Conservation (phyloP, 805 yeast species). For the Isabelozyma heimii region DNA sequence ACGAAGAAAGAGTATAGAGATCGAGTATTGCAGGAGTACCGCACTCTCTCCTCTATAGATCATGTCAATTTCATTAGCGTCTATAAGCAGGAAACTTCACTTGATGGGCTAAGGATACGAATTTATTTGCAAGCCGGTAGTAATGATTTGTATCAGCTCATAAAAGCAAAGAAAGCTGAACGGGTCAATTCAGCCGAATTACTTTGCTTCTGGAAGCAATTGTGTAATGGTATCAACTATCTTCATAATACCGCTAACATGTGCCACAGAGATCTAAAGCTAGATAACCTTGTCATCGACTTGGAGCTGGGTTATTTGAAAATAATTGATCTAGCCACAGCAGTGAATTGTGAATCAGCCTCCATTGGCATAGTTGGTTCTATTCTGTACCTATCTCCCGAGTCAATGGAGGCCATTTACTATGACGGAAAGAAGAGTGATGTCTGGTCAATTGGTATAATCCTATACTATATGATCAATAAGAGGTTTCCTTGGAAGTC, state of each 20-base stretch:
- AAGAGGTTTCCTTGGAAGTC: constrained; percentile 46
- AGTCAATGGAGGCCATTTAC: constrained; percentile 29
- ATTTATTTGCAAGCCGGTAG: constrained; percentile 36
- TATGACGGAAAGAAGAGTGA: constrained; percentile 45
- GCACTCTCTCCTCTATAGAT: constrained; percentile 19
- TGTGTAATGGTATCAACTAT: constrained; percentile 33
- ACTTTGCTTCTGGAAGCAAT: constrained; percentile 40
- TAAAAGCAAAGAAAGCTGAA: constrained; percentile 4
- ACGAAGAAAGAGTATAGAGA: constrained; percentile 33
- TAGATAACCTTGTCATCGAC: constrained; percentile 43
- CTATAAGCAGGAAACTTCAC: constrained; percentile 24
- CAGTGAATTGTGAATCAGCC: constrained; percentile 9
- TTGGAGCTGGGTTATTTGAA: constrained; percentile 26
- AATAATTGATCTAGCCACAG: constrained; percentile 44
- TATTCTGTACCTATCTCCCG: constrained; percentile 46
- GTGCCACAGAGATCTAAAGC: constrained; percentile 52
- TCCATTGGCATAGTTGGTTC: constrained; percentile 50
- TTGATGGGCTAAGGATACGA: constrained; percentile 16
- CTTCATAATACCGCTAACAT: constrained; percentile 32
- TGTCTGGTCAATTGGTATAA: constrained; percentile 51
- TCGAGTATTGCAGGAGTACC: constrained; percentile 38
- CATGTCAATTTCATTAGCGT: constrained; percentile 36
- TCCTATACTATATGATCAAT: constrained; percentile 30
- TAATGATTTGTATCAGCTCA: constrained; percentile 10
- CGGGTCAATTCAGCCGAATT: constrained; percentile 8